These are phyloP conservation scores for Boehmeria nivea DNA, from an alignment of 306 rosid genomes.

Conservation along the genomic window DNA sequence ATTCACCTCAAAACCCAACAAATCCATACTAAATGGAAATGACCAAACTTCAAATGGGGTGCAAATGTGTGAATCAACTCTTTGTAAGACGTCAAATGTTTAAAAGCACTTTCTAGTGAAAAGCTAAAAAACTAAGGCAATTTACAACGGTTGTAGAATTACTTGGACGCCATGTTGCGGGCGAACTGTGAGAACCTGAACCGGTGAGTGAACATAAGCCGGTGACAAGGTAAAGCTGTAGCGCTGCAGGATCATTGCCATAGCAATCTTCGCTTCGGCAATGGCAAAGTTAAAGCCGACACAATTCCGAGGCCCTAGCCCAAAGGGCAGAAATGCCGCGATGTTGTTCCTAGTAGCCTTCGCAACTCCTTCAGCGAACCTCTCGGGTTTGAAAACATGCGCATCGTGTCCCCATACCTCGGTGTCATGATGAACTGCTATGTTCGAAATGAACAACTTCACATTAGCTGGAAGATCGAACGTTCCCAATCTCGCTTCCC, in stretches of 20 bases:
- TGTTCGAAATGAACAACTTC: not conserved
- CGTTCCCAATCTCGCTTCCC: conserved; percentile 10
- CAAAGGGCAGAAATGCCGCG: conserved; percentile 25
- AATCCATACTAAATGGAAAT: too few species aligned
- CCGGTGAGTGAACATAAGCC: conserved; percentile 23
- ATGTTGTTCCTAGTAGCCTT: conserved; percentile 24
- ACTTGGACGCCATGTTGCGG: conserved; percentile 28
- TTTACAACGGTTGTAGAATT: conserved; percentile 1
- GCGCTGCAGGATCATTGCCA: conserved; percentile 29
- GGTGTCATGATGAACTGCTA: conserved; percentile 23
- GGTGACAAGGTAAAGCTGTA: conserved; percentile 23
- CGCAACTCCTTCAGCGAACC: conserved; percentile 24
- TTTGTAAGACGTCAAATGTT: too few species aligned
- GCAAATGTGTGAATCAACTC: too few species aligned
- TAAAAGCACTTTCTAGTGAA: too few species aligned
- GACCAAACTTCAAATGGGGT: too few species aligned
- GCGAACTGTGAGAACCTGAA: conserved; percentile 13
- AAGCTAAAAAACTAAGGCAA: not conserved
- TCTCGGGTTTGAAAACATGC: conserved; percentile 27
- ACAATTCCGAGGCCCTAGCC: conserved; percentile 28
- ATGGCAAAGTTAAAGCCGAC: conserved; percentile 24
- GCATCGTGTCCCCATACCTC: conserved; percentile 29
- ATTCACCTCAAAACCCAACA: too few species aligned
- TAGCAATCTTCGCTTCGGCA: conserved; percentile 20
- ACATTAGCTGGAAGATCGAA: conserved; percentile 12